phyloP scores from a whole-genome alignment of 2,329 filamentous ascomycete species.

The Neonectria sp. region DNA sequence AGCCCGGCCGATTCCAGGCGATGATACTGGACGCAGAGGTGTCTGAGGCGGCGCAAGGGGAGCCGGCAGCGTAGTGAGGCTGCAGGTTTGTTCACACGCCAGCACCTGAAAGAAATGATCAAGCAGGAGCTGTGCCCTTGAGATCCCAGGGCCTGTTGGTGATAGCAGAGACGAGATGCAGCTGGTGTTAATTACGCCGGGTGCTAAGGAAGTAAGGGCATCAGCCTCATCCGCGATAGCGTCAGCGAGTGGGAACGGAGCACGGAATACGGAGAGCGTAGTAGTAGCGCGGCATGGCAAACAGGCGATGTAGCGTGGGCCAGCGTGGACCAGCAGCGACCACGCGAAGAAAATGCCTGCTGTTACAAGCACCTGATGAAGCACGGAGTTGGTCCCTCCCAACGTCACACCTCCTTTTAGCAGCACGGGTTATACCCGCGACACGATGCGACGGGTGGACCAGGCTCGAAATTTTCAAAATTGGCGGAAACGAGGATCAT shows the following conservation, averaged over 20 bases:
- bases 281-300: constrained; percentile 28
- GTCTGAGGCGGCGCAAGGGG: constrained; percentile 33
- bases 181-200: constrained; percentile 33
- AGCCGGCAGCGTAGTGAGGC: constrained; percentile 36
- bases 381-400: constrained; percentile 21
- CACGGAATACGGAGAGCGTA: constrained; percentile 33
- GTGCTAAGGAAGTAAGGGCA: constrained; percentile 28
- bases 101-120: constrained; percentile 20
- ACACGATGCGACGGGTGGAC: constrained; percentile 35
- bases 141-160: constrained; percentile 31
- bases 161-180: constrained; percentile 35
- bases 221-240: constrained; percentile 32
- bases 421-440: constrained; percentile 41
- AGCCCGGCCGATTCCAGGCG: constrained; percentile 32
- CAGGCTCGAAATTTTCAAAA: constrained; percentile 12
- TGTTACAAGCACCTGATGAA: constrained; percentile 17
- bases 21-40: constrained; percentile 18
- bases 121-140: constrained; percentile 37
- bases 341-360: constrained; percentile 15
- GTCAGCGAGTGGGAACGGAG: constrained; percentile 35
- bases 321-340: constrained; percentile 17
- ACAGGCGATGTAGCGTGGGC: constrained; percentile 25
- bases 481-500: constrained; percentile 43
- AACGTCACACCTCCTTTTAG: constrained; percentile 46
- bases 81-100: constrained; percentile 25